phyloP scores from a whole-genome alignment of 129 eudicot genomes.

The Tagetes erecta region DNA sequence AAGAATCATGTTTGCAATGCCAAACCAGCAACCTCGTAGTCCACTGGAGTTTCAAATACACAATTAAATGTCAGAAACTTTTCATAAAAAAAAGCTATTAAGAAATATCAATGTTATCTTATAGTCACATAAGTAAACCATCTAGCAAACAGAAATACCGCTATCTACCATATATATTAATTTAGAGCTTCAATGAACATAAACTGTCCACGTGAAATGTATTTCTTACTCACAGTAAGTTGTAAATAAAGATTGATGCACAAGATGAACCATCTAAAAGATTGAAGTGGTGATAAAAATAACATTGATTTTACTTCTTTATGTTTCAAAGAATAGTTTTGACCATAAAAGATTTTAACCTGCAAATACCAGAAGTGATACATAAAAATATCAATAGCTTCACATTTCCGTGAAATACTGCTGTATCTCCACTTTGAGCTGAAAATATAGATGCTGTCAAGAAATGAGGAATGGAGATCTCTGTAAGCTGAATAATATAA shows the following conservation, averaged over 20 bases:
- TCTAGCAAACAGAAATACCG: neutral
- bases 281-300: conserved; percentile 1
- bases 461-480: conserved; percentile 94
- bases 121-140: conserved; percentile 19
- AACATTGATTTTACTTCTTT: conserved; percentile 25
- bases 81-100: neutral
- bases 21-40: conserved; percentile 82
- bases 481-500: conserved; percentile 69
- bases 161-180: conserved; percentile 4
- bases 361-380: conserved; percentile 83
- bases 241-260: conserved; percentile 7
- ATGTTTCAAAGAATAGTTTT: conserved; percentile 36
- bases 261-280: conserved; percentile 17
- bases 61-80: conserved; percentile 38
- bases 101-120: neutral
- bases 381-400: conserved; percentile 65
- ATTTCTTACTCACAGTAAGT: neutral
- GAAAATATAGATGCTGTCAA: conserved; percentile 96
- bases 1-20: conserved; percentile 96
- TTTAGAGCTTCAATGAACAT: conserved; percentile 6
- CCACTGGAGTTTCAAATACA: conserved; percentile 66
- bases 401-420: conserved; percentile 68
- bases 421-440: conserved; percentile 79
- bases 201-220: neutral
- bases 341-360: conserved; percentile 83